A percentile compares a stretch with the other conserved stretches of the same genome.
Evolutionary conservation across 2,329 filamentous ascomycete genomes (phyloP).

Genomic region (Fusarium oxysporum): DNA sequence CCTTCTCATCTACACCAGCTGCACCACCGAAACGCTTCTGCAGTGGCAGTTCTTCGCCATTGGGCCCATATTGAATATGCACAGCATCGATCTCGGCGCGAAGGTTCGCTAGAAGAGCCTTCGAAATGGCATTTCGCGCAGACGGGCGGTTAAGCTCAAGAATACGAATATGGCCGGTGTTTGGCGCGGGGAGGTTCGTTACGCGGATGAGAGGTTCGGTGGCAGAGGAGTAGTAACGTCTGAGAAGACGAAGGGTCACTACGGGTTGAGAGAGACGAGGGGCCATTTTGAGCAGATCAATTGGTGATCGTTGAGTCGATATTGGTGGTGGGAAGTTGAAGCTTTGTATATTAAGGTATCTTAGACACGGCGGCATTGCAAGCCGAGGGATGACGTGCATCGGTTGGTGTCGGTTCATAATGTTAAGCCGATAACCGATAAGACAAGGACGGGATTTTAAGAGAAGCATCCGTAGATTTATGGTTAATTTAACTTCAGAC

Average conservation of each 20-base stretch:
- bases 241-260: slow-evolving; percentile 37
- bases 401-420: slow-evolving; percentile 37
- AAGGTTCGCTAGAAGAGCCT: slow-evolving; percentile 78
- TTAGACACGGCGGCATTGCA: neutral
- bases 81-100: slow-evolving; percentile 79
- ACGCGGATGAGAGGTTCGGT: slow-evolving; percentile 72
- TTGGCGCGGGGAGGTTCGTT: slow-evolving; percentile 79
- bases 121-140: slow-evolving; percentile 92
- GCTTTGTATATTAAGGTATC: neutral
- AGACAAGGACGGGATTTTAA: neutral
- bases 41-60: slow-evolving; percentile 63
- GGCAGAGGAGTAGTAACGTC: slow-evolving; percentile 57
- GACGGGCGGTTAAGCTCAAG: slow-evolving; percentile 87
- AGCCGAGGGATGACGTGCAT: slow-evolving; percentile 35
- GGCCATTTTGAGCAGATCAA: slow-evolving; percentile 45
- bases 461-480: slow-evolving; percentile 7
- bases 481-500: slow-evolving; percentile 4
- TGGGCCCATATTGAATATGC: slow-evolving; percentile 68
- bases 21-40: slow-evolving; percentile 58
- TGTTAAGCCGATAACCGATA: slow-evolving; percentile 42
- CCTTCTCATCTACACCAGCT: slow-evolving; percentile 58
- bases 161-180: slow-evolving; percentile 86
- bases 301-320: neutral
- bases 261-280: slow-evolving; percentile 45
- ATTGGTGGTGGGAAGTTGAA: neutral